Conservation (phyloP, 805 yeast species). For the Sungouiella thailandica region DNA sequence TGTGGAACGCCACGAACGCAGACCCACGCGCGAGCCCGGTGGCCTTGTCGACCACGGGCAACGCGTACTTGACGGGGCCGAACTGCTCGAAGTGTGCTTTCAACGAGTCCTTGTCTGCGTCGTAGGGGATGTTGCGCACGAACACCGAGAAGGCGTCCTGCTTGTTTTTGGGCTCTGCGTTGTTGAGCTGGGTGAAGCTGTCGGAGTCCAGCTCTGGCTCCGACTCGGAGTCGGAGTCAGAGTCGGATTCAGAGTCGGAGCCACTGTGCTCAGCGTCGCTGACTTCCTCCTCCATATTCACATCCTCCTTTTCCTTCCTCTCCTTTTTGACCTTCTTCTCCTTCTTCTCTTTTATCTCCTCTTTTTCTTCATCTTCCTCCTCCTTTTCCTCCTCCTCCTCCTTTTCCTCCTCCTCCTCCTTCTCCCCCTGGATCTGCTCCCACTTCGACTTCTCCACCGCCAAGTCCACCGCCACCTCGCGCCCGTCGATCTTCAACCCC, state of each 20-base stretch:
- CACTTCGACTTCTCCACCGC: constrained; percentile 87
- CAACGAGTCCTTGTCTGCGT: constrained; percentile 77
- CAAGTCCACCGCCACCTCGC: constrained; percentile 90
- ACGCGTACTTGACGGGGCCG: constrained; percentile 87
- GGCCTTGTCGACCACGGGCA: constrained; percentile 83
- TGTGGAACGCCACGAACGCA: constrained; percentile 84
- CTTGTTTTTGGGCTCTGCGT: constrained; percentile 42
- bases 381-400: constrained; percentile 27
- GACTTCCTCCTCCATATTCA: constrained; percentile 29
- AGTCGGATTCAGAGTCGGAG: constrained; percentile 25
- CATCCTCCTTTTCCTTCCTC: constrained; percentile 24
- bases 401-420: constrained; percentile 29
- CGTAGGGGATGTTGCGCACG: constrained; percentile 91
- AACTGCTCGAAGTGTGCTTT: constrained; percentile 74
- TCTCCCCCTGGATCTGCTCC: constrained; percentile 48
- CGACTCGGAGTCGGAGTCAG: constrained; percentile 11
- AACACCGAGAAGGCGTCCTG: constrained; percentile 73
- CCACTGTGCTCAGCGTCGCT: no score
- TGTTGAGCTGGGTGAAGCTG: constrained; percentile 14
- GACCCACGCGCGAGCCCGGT: constrained; percentile 90
- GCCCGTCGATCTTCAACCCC: constrained; percentile 78
- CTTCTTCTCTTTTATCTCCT: constrained; percentile 19
- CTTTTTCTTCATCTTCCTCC: constrained; percentile 33
- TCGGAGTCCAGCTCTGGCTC: constrained; percentile 30
- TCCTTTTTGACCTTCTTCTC: constrained; percentile 27